Evolutionary conservation across 2,329 filamentous ascomycete species (phyloP), one percentile per base, ranked within the genome.

Genomic region (Trichoderma sp.): DNA sequence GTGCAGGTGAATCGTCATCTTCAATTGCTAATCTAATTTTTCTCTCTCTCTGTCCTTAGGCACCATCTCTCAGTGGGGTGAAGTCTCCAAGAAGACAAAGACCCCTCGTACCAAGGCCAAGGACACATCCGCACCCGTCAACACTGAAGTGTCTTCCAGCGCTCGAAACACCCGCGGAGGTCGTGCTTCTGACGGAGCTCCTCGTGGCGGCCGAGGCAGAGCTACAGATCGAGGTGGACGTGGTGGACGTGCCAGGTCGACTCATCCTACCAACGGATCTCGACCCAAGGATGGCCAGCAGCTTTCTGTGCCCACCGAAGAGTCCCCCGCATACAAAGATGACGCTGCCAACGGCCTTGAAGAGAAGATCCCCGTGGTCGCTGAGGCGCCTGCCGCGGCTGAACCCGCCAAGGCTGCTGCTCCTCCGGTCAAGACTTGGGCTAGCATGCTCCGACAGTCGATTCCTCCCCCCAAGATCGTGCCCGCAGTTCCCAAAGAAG

Each of bases 1-100:
- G 2, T 54, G 16, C 16, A 10, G 16, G 16, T 54, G 13, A 21
- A 39, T 18, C 26, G 32, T 26, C 46, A n/a, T 28, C 26, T 34
- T 66, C 54, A 59, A 51, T 68, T 56, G 70, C 73, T 74, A 59
- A 75, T 71, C 28, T 28, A 3, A 39, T 16, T 64, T 55, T 64
- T 61, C 54, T 34, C 18, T 43, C n/a, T 28, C 46, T 59, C 70
- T 72, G 68, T 52, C 58, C 73, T 69, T 76, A 94, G 92, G 92
- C 76, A 87, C 88, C 73, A 90, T 94, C 76, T 90, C 92, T 72
- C 91, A 94, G 83, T 96, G 93, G 88, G 90, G 90, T 75, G 91
- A 95, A 79, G 92, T 96, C 74, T 91, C 90, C 74, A 92, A 92
- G 85, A 87, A 88, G 76, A 91, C 91, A 83, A 94, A 94, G 84